Base-by-base conservation (phyloP, 1,139 yeast genomes). In the Wickerhamiella infanticola region DNA sequence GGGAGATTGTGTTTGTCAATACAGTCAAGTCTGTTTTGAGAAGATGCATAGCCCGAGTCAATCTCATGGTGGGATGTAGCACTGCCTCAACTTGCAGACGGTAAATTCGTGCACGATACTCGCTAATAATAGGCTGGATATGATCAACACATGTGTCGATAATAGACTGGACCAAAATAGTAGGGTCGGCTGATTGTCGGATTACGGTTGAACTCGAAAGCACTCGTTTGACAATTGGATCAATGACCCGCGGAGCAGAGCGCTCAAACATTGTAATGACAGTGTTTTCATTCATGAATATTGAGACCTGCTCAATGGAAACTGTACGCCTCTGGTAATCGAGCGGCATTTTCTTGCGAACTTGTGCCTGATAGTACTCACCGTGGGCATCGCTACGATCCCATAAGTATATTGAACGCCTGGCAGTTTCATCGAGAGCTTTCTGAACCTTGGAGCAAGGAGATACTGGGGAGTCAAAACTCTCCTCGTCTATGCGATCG, bases 91-190 rank as follows among this genome's bases (percentile, higher is more conserved):
- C 48, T 51, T 74, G 77, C 25, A 73, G 64, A 46, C 69, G 74
- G 45, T 65, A 66, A 37, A 74, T 55, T 41, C 73, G 56, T 40
- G 68, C 60, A 43, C 74, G 67, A 56, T 75, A 79, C 7, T 75
- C 75, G 1, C 75, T 64, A n/a, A 81, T 67, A 40, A 80, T 72
- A 5, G 76, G 75, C 51, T 74, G 74, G 1, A 82, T 68, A 48
- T 78, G 61, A 56, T 78, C 79, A 6, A 74, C 77, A 25, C 68
- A 61, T 3, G 75, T 67, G 55, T 74, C 79, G n/a, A 74, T 54
- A 7, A 74, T 63, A 3, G 76, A 73, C 50, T 74, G 77, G 11
- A 74, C 61, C 35, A 74, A 59, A 24, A 72, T 64, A 0, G 75
- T 68, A 0, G 76, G 63, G 53, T 73, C 77, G 45, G 70, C 63